Base-by-base conservation (phyloP, 306 rosid genomes). In the Vicia villosa region DNA sequence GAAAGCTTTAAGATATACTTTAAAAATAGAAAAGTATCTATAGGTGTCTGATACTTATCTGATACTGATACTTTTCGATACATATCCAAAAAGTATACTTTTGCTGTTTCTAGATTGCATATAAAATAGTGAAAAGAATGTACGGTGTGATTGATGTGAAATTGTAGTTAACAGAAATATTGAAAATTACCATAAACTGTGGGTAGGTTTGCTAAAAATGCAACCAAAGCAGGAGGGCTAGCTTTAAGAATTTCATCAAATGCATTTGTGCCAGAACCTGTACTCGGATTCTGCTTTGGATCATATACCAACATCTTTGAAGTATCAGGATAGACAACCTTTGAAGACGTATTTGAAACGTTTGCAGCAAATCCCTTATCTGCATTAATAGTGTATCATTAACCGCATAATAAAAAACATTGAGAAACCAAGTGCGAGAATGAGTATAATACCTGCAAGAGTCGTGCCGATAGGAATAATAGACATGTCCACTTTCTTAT, bases 181-280 rank as follows among this genome's bases (percentile, higher is more conserved):
- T 2, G 12, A 45, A 81, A 70, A 54, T 76, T 88, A 94, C 98
- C 97, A 21, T 94, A 97, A 78, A 91, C 83, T 50, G 86, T 80
- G n/a, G 99, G 97, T 73, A 94, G 82, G 84, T 80, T 88, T 63
- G 96, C 83, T 69, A 94, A 82, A 82, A 94, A 90, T 75, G 92
- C 88, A 54, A 88, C 69, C 84, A 94, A 82, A 45, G 91, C 80
- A 72, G 96, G 89, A 9, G 99, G 97, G 40, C 97, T 82, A 58
- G 90, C 89, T 83, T 88, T 87, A 45, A 88, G 68, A 83, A 94
- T 84, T 84, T 91, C 95, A 72, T 94, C 96, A 73, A 87, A 83
- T n/a, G 91, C 87, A 77, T 78, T 86, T 60, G 85, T 78, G 77
- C 86, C 97, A 58, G 22, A 17, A 14, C 3, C 15, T 14, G 17